phyloP scores from a whole-genome alignment of 108 stramenopile species.

The Epithemia pelagica region DNA sequence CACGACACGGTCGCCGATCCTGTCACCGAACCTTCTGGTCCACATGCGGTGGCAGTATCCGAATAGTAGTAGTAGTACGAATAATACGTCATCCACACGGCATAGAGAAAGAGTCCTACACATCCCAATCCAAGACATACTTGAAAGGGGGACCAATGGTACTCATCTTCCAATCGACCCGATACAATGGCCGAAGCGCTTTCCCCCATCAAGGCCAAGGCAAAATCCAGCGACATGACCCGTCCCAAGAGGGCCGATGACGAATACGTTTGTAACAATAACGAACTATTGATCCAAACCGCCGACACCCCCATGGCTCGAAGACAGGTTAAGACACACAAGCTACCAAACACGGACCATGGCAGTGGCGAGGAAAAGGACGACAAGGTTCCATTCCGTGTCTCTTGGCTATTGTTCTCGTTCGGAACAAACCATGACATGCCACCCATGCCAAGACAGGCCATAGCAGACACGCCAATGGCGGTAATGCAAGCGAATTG shows the following conservation, averaged over 20 bases:
- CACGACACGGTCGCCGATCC: no score
- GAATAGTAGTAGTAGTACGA: no score
- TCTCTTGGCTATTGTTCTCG: neutral
- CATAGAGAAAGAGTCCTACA: slow-evolving; percentile 9
- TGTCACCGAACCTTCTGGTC: no score
- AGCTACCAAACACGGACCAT: slow-evolving; percentile 15
- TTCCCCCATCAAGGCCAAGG: slow-evolving; percentile 51
- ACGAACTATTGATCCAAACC: slow-evolving; percentile 49
- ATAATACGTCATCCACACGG: slow-evolving; percentile 5
- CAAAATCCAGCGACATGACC: slow-evolving; percentile 51
- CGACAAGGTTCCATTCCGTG: neutral
- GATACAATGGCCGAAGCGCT: slow-evolving; percentile 34
- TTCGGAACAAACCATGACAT: neutral
- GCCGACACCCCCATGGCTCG: slow-evolving; percentile 46
- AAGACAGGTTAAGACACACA: slow-evolving; percentile 29
- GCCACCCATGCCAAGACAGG: slow-evolving; percentile 24
- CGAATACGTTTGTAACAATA: slow-evolving; percentile 49
- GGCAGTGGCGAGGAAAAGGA: no score
- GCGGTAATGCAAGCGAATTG: slow-evolving; percentile 42
- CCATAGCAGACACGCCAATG: slow-evolving; percentile 32
- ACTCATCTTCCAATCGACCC: slow-evolving; percentile 47
- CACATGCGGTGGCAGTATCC: no score
- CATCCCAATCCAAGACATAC: slow-evolving; percentile 29
- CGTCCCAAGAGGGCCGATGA: slow-evolving; percentile 45
- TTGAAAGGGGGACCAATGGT: slow-evolving; percentile 17